Conservation (phyloP, 1,139 yeast genomes). For the Geotrichum klebahnii region DNA sequence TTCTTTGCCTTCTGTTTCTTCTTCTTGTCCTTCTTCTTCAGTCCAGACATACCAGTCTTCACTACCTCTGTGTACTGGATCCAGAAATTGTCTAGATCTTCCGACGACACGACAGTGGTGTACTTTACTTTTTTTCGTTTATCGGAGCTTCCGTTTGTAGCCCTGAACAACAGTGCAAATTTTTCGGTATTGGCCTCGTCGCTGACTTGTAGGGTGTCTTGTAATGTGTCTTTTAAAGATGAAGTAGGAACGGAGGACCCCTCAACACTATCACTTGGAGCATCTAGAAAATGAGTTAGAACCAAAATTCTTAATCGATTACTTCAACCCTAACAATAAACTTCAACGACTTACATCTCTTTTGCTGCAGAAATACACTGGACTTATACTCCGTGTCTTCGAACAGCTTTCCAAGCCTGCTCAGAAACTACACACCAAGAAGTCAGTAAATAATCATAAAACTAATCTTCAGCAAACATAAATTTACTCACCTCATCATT, state of each 20-base stretch:
- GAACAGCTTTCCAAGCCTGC: constrained; percentile 32
- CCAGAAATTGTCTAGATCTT: constrained; percentile 65
- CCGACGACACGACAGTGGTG: constrained; percentile 60
- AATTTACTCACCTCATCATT: constrained; percentile 28
- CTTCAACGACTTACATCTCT: constrained; percentile 35
- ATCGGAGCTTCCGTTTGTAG: constrained; percentile 56
- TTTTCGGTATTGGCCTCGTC: constrained; percentile 20
- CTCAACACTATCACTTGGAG: constrained; percentile 16
- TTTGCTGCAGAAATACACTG: constrained; percentile 34
- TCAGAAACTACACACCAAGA: constrained; percentile 31
- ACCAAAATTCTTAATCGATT: not conserved
- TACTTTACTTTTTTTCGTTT: constrained; percentile 50
- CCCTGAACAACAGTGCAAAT: constrained; percentile 30
- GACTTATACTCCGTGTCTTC: constrained; percentile 42
- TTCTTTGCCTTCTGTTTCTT: constrained; percentile 22
- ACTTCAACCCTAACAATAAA: too few species aligned
- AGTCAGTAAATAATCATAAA: not conserved
- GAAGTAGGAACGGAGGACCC: constrained; percentile 15
- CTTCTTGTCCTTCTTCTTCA: constrained; percentile 56
- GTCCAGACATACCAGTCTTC: constrained; percentile 57
- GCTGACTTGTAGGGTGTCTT: constrained; percentile 12
- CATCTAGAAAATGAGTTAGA: constrained; percentile 10
- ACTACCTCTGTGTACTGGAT: constrained; percentile 58
- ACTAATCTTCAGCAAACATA: too few species aligned
- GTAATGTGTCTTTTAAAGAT: constrained; percentile 15